Base-by-base conservation (phyloP, 768 basidiomycete genomes). In the Stropharia rugosoannulata region DNA sequence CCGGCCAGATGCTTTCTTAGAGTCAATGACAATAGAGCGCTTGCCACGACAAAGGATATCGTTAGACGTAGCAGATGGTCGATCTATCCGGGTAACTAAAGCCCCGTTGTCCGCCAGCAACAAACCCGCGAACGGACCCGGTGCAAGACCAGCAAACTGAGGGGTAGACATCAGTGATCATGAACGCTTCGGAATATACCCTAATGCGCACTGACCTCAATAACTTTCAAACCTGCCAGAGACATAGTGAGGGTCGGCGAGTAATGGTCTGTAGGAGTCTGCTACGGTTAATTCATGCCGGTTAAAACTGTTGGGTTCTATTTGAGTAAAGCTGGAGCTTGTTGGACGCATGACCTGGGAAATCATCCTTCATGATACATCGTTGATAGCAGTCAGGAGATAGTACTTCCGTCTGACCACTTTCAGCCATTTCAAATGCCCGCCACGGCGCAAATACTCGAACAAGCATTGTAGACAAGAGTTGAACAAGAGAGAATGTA, bases 61-160 rank as follows among this genome's bases (percentile, higher is more conserved):
- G 18, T 62, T 51, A 11, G 76, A 75, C 19, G 66, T 46, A 6
- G 75, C 68, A 5, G 69, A 71, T n/a, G 82, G 82, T 45, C 79
- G 77, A 75, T 94, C 91, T 49, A 94, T 76, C 29, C 91, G 85
- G 16, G 81, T 80, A 39, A 93, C 90, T 44, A 79, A 79, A 36
- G 90, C 91, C 3, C 91, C 90, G 62, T 87, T 85, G 70, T 93
- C 90, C 1, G 90, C 85, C 35, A 94, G 79, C 43, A 93, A 66
- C 41, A 93, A 77, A 27, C 89, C 89, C 8, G 89, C 83, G 61
- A 90, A 93, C 0, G 91, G 90, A 0, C 83, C 90, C 1, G 91
- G 91, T 3, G 90, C 91, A 25, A 93, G 77, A 29, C 90, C 91
- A 25, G 86, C 90, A 64, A 93, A 90, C 88, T 93, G 59, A 39